phyloP scores from a whole-genome alignment of 176 grass and related monocot species.

The Eleusine indica region DNA sequence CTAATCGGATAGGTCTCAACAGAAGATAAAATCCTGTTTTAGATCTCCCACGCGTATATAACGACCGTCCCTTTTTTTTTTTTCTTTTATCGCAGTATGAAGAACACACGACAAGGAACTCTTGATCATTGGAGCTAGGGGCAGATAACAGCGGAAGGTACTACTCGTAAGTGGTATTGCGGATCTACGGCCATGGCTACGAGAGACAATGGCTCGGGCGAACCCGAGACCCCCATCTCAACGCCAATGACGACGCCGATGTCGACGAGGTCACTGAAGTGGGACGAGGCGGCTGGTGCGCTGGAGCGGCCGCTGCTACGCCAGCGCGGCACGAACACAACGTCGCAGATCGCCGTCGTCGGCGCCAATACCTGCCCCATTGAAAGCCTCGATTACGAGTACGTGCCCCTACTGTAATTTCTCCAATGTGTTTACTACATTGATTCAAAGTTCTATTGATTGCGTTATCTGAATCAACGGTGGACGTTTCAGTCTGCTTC shows the following conservation, averaged over 20 bases:
- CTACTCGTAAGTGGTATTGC: background rate
- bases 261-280: constrained; percentile 39
- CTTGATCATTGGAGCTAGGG: background rate
- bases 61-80: background rate
- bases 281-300: constrained; percentile 42
- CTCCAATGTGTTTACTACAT: background rate
- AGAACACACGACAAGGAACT: background rate
- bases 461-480: background rate
- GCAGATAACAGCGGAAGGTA: background rate
- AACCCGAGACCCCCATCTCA: background rate
- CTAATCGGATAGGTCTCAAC: background rate
- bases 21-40: background rate
- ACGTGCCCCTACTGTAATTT: background rate
- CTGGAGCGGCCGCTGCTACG: constrained; percentile 50
- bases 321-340: constrained; percentile 55
- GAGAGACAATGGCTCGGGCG: background rate
- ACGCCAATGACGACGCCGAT: constrained; percentile 36
- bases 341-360: constrained; percentile 75
- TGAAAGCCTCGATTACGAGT: constrained; percentile 87
- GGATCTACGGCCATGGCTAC: background rate
- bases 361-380: constrained; percentile 70
- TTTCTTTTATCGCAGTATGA: background rate
- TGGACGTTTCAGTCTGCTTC: background rate
- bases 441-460: background rate
- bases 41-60: background rate